Base-by-base conservation (phyloP, 2,329 filamentous ascomycete genomes). In the Claviceps arundinis region DNA sequence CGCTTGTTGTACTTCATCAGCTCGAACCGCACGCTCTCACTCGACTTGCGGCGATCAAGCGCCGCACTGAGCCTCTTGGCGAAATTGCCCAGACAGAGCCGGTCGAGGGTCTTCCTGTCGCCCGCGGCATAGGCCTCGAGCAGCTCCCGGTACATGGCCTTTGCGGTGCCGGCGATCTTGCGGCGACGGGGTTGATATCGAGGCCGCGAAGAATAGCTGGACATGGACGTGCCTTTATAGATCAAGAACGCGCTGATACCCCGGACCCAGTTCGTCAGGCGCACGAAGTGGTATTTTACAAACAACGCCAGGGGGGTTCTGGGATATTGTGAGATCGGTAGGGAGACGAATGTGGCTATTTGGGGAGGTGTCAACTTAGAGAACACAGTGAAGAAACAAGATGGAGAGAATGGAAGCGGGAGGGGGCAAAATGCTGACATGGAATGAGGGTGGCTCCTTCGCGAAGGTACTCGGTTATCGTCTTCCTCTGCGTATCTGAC, bases 71-170 rank as follows among this genome's bases (percentile, higher is more conserved):
- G 74, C 48, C 71, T 71, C 45, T 70, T 63, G 56, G 69, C 70
- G 45, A 85, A 71, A 24, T 73, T 71, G 37, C 70, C 65, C 22
- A 74, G 66, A 68, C 82, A 85, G 47, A 84, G 65, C 30, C 65
- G 64, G 46, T 71, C 65, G 26, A 86, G 67, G 5, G 72, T 67
- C 2, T 61, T 57, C 57, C 70, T 67, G 67, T 85, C 77, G 54
- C 78, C 80, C 2, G 67, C 65, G 6, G 84, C 83, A 48, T 85
- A 75, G 4, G 77, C 77, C 53, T 74, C 72, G 58, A 81, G 79
- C 72, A 87, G 78, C 57, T 77, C 68, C 50, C 70, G 68, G 64
- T 87, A 82, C 60, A 85, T 68, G 19, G 70, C 73, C 59, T 77
- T 74, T 37, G 81, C 83, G 1, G 73, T 72, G 1, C 78, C 73